These are phyloP conservation scores for Porcisia hertigi DNA, from an alignment of 208 protist species.

Conservation along the genomic window DNA sequence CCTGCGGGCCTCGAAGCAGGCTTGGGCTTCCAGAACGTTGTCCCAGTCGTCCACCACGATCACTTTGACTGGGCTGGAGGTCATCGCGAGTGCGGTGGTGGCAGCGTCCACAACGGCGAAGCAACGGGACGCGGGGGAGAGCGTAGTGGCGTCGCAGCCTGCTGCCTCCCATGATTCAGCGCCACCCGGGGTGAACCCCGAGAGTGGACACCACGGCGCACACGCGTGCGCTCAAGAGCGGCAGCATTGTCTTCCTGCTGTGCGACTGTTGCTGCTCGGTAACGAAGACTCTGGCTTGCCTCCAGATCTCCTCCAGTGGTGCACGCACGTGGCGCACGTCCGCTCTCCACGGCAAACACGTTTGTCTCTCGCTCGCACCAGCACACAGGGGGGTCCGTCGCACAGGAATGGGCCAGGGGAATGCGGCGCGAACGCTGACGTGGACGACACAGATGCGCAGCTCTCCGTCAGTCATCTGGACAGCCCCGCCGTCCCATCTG, in stretches of 20 bases:
- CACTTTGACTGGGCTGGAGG: conserved; percentile 5
- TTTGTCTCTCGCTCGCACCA: conserved; percentile 16
- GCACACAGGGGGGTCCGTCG: not conserved
- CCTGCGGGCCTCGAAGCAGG: conserved; percentile 18
- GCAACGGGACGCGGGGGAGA: not conserved
- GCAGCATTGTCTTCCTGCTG: not conserved
- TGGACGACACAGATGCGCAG: not conserved
- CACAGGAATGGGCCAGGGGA: not conserved
- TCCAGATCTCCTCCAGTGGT: conserved; percentile 37
- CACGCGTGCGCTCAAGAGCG: not conserved
- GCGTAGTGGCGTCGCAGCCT: not conserved
- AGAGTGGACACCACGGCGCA: not conserved
- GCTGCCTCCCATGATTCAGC: not conserved
- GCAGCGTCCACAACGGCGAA: not conserved
- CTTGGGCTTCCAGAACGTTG: not conserved
- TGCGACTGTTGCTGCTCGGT: conserved; percentile 67
- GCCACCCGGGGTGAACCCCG: not conserved
- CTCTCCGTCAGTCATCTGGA: not conserved
- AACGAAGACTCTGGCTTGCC: conserved; percentile 78
- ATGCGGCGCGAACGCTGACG: not conserved
- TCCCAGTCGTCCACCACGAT: not conserved
- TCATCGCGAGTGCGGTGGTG: conserved; percentile 29
- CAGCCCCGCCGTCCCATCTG: not conserved
- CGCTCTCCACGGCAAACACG: conserved; percentile 44
- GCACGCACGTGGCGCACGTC: conserved; percentile 67